These are phyloP conservation scores for Aspergillus sp. DNA, from an alignment of 2,329 filamentous ascomycete species.

Conservation along the genomic window DNA sequence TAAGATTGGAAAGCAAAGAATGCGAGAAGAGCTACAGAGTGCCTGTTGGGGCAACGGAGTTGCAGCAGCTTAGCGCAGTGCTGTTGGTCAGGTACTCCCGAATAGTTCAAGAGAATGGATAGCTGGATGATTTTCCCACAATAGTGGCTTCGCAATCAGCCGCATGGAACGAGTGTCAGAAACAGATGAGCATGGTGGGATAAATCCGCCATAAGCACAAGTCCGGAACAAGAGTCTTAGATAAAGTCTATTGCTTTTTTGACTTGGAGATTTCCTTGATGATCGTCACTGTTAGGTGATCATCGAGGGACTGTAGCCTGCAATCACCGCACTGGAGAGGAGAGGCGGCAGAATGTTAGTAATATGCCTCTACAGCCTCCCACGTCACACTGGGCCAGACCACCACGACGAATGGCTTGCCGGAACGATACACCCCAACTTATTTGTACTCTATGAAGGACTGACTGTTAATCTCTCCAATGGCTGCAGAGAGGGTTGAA, in stretches of 20 bases:
- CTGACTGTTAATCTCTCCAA: background rate
- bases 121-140: background rate
- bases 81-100: background rate
- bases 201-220: background rate
- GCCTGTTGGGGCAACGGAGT: background rate
- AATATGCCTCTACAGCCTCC: conserved; percentile 18
- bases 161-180: background rate
- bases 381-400: conserved; percentile 18
- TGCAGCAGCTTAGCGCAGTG: background rate
- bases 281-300: conserved; percentile 11
- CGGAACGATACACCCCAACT: background rate
- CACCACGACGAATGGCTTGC: background rate
- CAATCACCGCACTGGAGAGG: conserved; percentile 4
- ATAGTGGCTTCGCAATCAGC: background rate
- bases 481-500: background rate
- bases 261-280: background rate
- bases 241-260: background rate
- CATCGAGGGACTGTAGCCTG: conserved; percentile 8
- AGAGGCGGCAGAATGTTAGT: conserved; percentile 14
- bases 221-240: background rate
- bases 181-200: background rate
- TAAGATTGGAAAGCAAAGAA: background rate
- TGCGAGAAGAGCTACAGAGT: background rate
- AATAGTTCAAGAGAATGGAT: background rate
- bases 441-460: background rate